Base-by-base conservation (phyloP, 2,329 filamentous ascomycete species). In the Paracamarosporium sp. region DNA sequence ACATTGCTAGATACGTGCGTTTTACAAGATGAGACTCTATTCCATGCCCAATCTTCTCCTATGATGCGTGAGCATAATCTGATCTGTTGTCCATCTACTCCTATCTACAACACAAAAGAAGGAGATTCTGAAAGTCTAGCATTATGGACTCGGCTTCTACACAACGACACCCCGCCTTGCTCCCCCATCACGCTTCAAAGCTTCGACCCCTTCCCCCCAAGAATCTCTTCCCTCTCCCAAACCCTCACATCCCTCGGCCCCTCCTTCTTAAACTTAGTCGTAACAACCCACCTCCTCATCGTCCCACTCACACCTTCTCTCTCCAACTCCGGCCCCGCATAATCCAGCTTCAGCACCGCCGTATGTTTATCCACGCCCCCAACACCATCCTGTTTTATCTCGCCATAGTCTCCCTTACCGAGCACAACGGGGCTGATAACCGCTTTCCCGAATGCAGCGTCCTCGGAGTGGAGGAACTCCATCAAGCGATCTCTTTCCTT, bases 171-270 rank as follows among this genome's bases (percentile, higher is more conserved):
- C n/a, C n/a, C n/a, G n/a, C n/a, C n/a, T n/a, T n/a, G n/a, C n/a
- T n/a, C 33, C 5, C 12, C 33, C 33, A 3, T 4, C 6, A 17
- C 13, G 15, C 15, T 30, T 13, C 25, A 48, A 13, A 48, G 20
- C 13, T 30, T 48, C 45, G 44, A 12, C 28, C 27, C 12, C 45
- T 15, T 35, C 5, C n/a, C 2, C n/a, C 45, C 45, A n/a, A 80
- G 74, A 5, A 78, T 78, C 31, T 81, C 84, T 31, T 78, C 69
- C 54, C 70, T 70, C 65, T 67, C 66, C 60, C 77, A 68, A 8
- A 89, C 81, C 57, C 83, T 82, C 35, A 88, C 77, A 60, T 86
- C 78, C 60, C 84, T 77, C 22, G 85, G 84, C 17, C 83, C 84
- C 57, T 85, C 84, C 54, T 83, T 83, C 62, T 74, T 80, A 56